These are phyloP conservation scores for Thalassiosira exigua DNA, from an alignment of 352 stramenopile species.

Conservation along the genomic window DNA sequence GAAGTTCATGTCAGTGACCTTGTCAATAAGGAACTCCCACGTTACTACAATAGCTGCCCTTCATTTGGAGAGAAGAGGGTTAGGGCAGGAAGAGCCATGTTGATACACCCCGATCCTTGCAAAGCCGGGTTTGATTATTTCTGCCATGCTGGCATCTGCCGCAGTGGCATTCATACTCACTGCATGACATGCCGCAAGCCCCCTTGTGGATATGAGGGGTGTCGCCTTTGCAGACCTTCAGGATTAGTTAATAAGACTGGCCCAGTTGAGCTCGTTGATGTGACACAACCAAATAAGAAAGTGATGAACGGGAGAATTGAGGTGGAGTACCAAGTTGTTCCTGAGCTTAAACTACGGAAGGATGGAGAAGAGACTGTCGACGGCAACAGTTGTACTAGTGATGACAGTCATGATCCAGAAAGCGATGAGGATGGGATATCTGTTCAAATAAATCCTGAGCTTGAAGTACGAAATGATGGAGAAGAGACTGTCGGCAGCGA, in stretches of 20 bases:
- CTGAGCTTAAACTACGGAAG: too few relatives aligned
- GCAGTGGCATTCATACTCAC: slow-evolving; percentile 29
- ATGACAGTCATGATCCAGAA: too few relatives aligned
- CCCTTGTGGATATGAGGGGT: slow-evolving; percentile 21
- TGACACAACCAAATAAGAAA: not conserved
- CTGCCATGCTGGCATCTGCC: slow-evolving; percentile 7
- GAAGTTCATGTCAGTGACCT: slow-evolving; percentile 39
- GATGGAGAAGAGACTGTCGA: too few relatives aligned
- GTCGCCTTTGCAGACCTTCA: slow-evolving; percentile 21
- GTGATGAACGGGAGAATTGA: too few relatives aligned
- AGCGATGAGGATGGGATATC: too few relatives aligned
- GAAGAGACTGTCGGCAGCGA: too few relatives aligned
- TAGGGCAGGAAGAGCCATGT: not conserved
- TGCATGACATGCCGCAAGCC: slow-evolving; percentile 23
- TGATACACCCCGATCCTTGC: slow-evolving; percentile 26
- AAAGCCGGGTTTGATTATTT: slow-evolving; percentile 15
- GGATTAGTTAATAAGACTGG: slow-evolving; percentile 20
- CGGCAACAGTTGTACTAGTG: too few relatives aligned
- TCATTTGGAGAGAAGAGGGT: not conserved
- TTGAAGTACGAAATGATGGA: too few relatives aligned
- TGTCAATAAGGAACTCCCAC: slow-evolving; percentile 33
- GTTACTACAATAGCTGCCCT: not conserved
- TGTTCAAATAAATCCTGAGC: too few relatives aligned
- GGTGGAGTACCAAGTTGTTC: too few relatives aligned
- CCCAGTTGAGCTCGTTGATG: slow-evolving; percentile 26